Evolutionary conservation across 1,139 yeast genomes (phyloP), one percentile per base, ranked within the genome.

Genomic region (Zygotorulaspora mrakii): DNA sequence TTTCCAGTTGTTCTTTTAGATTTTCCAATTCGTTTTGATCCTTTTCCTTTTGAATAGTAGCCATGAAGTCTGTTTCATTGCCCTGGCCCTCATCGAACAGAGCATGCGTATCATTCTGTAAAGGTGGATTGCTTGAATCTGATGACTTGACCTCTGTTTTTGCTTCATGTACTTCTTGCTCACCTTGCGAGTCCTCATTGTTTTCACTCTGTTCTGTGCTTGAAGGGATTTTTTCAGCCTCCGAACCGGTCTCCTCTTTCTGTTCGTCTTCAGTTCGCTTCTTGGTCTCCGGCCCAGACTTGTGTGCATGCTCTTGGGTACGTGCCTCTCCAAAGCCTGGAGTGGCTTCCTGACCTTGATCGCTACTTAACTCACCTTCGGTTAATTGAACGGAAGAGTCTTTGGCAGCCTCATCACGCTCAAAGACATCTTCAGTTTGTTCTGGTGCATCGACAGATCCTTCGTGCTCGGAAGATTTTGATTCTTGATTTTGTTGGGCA

Each of bases 31-130:
- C 61, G 9, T 50, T 57, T 22, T 56, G 53, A 21, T 52, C 54
- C 31, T 54, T 56, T 29, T 57, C 57, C 33, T 54, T 56, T 38
- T 58, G 49, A 23, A 61, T 54, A 2, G 62, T 50, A 10, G 58
- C 54, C 40, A 66, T 39, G 40, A 66, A 65, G 43, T 57, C 58
- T 3, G 49, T 28, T 9, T 35, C 44, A 32, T 37, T 31, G 31
- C 43, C 35, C 33, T 31, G 20, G 12, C 36, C 39, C 14, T 33
- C 31, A 9, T 16, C 30, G 13, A 35, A 35, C 17, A 35, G 24
- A n/a, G 35, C 33, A 7, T 35, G 35, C 8, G 37, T 24, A 12
- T 36, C 37, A 23, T 31, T 32, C 6, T 20, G 22, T 9, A 9
- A 20, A 6, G 22, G 6, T 9, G 22, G 6, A 6, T 20, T 9